Conservation (phyloP, 2,329 filamentous ascomycete genomes). For the Colletotrichum cordylinicola region DNA sequence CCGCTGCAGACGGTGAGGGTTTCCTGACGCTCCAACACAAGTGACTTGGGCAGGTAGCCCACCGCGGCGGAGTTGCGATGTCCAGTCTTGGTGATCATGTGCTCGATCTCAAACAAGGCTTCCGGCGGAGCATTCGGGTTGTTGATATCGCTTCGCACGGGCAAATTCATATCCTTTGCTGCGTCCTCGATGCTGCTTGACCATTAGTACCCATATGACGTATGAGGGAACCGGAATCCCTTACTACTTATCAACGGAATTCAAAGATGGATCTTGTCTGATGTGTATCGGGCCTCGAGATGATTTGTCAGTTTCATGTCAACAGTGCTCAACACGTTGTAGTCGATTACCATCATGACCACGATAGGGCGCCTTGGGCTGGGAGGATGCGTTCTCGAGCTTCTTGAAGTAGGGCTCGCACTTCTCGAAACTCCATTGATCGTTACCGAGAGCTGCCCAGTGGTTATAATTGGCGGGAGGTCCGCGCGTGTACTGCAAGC, state of each 20-base stretch:
- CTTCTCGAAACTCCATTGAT: conserved; percentile 37
- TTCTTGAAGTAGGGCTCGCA: conserved; percentile 37
- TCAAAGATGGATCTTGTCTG: conserved; percentile 3
- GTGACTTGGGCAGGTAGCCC: conserved; percentile 30
- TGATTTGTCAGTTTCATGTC: background rate
- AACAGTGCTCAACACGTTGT: rapidly evolving
- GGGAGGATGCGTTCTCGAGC: conserved; percentile 29
- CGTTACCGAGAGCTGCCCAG: conserved; percentile 35
- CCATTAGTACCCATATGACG: background rate
- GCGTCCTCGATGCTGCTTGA: conserved; percentile 27
- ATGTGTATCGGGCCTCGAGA: conserved; percentile 23
- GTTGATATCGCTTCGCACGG: conserved; percentile 30
- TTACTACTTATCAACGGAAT: conserved; percentile 24
- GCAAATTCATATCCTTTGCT: conserved; percentile 30
- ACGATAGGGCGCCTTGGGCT: conserved; percentile 22
- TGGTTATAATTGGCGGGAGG: conserved; percentile 31
- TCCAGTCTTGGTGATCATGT: conserved; percentile 29
- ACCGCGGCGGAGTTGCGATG: conserved; percentile 29
- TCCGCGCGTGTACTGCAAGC: conserved; percentile 35
- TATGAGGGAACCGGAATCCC: too few species aligned
- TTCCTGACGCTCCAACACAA: conserved; percentile 23
- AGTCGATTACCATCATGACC: conserved; percentile 28
- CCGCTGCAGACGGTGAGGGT: conserved; percentile 35
- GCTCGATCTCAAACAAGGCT: conserved; percentile 32
- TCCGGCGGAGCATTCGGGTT: conserved; percentile 30